Evolutionary conservation across 805 yeast species (phyloP).

Genomic region (Barnettozyma californica): DNA sequence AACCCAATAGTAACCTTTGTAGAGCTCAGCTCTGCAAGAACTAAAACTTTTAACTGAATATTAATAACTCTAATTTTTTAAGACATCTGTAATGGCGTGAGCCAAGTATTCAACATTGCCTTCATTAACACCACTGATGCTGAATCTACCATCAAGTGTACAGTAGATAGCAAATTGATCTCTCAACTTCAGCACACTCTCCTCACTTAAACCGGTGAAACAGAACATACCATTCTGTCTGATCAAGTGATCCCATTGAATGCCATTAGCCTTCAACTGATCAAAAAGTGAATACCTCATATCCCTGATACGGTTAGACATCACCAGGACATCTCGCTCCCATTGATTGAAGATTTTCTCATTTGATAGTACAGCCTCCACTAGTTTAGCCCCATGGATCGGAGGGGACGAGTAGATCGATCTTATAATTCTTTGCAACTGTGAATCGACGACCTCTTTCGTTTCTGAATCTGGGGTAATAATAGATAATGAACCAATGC

Average conservation of each 20-base stretch:
- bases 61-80: constrained; percentile 32
- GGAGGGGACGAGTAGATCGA: constrained; percentile 93
- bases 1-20: neutral
- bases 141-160: constrained; percentile 86
- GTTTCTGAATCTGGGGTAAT: constrained; percentile 52
- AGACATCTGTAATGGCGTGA: constrained; percentile 42
- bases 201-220: constrained; percentile 72
- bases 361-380: constrained; percentile 64
- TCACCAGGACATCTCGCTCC: constrained; percentile 72
- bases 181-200: constrained; percentile 68
- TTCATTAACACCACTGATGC: constrained; percentile 83
- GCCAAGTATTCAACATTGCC: constrained; percentile 74
- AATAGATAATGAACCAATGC: constrained; percentile 78
- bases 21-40: constrained; percentile 1
- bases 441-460: constrained; percentile 57
- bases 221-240: constrained; percentile 97
- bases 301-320: constrained; percentile 71
- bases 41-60: neutral
- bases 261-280: constrained; percentile 47
- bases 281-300: constrained; percentile 65
- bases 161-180: constrained; percentile 74
- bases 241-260: constrained; percentile 81
- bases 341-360: constrained; percentile 61
- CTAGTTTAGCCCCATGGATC: constrained; percentile 88
- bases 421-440: constrained; percentile 76